These are phyloP conservation scores for Tausonia pullulans DNA, from an alignment of 1,284 basidiomycete species.

Conservation along the genomic window DNA sequence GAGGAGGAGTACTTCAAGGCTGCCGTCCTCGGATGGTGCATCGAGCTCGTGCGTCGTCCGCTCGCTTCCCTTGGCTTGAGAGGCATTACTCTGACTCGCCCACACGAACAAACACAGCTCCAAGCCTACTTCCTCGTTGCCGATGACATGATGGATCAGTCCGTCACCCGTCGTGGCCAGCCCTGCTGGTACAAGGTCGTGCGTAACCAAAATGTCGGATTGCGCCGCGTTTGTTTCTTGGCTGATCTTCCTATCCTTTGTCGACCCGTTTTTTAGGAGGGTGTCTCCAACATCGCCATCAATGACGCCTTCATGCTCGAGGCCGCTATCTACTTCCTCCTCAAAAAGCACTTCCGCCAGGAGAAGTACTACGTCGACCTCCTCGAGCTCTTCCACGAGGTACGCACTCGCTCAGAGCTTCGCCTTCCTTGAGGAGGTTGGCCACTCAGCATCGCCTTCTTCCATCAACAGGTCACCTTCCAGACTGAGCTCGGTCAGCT, in stretches of 20 bases:
- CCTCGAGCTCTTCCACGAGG: conserved; percentile 82
- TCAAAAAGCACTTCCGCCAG: conserved; percentile 77
- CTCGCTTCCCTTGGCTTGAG: background rate
- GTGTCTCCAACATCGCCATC: conserved; percentile 78
- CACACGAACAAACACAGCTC: conserved; percentile 43
- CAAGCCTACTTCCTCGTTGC: conserved; percentile 98
- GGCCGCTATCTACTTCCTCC: conserved; percentile 78
- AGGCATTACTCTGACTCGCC: background rate
- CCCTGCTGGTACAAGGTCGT: conserved; percentile 86
- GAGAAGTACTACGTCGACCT: conserved; percentile 79
- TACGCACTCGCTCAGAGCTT: conserved; percentile 25
- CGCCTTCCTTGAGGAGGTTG: background rate
- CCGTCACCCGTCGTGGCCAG: conserved; percentile 91
- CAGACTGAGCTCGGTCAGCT: conserved; percentile 95
- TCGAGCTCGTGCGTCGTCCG: conserved; percentile 65
- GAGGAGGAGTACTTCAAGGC: conserved; percentile 83
- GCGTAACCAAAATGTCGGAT: conserved; percentile 15
- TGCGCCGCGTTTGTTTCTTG: too few relatives aligned
- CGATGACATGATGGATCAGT: conserved; percentile 96
- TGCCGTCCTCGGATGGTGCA: conserved; percentile 88
- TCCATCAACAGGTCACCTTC: conserved; percentile 59
- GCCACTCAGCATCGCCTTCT: background rate
- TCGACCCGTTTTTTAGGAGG: conserved; percentile 31
- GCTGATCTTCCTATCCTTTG: background rate
- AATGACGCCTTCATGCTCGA: conserved; percentile 98